Evolutionary conservation across 2,329 filamentous ascomycete genomes (phyloP).

Genomic region (Fusarium agapanthi): DNA sequence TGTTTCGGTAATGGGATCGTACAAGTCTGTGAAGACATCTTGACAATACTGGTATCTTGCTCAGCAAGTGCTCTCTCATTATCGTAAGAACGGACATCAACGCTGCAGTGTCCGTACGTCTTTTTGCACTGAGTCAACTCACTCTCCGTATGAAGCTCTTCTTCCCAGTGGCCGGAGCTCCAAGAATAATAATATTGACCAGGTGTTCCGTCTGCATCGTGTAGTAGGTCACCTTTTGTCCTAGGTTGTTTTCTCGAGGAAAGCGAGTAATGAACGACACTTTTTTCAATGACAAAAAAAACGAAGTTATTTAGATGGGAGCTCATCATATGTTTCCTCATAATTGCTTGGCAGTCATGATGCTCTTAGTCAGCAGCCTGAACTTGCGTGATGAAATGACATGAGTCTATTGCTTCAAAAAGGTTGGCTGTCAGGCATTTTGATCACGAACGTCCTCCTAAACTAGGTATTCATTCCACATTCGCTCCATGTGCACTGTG

Average conservation of each 20-base stretch:
- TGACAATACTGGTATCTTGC: constrained; percentile 27
- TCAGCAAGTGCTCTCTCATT: neutral
- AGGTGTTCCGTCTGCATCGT: constrained; percentile 15
- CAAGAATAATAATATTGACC: constrained; percentile 30
- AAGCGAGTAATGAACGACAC: neutral
- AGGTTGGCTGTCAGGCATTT: neutral
- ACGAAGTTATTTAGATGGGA: neutral
- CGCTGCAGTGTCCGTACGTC: neutral
- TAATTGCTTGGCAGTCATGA: constrained; percentile 22
- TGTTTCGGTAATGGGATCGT: constrained; percentile 28
- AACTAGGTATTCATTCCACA: neutral
- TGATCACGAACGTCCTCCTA: neutral
- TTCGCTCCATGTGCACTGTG: neutral
- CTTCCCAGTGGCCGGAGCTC: constrained; percentile 26
- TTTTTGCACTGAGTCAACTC: neutral
- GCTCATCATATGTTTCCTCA: constrained; percentile 13
- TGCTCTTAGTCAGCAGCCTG: constrained; percentile 30
- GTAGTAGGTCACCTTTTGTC: neutral
- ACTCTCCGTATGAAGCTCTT: constrained; percentile 34
- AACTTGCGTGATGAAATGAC: constrained; percentile 11
- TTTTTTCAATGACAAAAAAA: neutral
- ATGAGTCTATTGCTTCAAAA: neutral
- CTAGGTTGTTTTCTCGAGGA: neutral
- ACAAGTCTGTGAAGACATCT: constrained; percentile 26
- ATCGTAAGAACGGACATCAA: neutral